Evolutionary conservation across 2,329 filamentous ascomycete genomes (phyloP), one percentile per base, ranked within the genome.

Genomic region (Colletotrichum echinochloae): DNA sequence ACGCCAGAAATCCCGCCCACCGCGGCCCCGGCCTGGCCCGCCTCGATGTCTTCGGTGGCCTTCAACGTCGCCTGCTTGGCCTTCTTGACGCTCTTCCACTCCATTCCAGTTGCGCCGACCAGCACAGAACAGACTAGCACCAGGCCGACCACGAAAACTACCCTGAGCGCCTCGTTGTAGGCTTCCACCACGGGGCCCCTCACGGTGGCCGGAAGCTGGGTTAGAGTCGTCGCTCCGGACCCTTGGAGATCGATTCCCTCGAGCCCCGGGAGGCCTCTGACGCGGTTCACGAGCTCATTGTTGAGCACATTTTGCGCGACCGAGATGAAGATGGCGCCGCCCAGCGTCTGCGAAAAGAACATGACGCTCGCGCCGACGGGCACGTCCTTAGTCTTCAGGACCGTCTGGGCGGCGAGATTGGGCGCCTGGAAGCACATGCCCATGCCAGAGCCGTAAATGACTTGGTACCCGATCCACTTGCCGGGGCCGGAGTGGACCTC

Each of bases 151-250:
- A 88, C 86, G 76, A 91, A 93, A 0, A 86, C 86, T 68, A 85
- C 80, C 2, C 84, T 84, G 46, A 94, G 78, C 0, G 90, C 83
- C 30, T 82, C 77, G 76, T 92, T 93, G 80, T 94, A 94, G 0
- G 85, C 89, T 0, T 65, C 23, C 46, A 83, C 70, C 16, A 75
- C 75, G 0, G 63, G 46, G 0, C 57, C 48, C 46, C 63, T 72
- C 46, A 75, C 60, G 37, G 66, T 55, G 6, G 66, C 75, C 28
- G 77, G 75, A 18, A 79, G 74, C 14, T 75, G 48, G 3, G 75
- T 73, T 28, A 76, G 52, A 20, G 71, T 66, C 57, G 68, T 73
- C 11, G 68, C 68, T n/a, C 72, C 72, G 14, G 65, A 49, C 0
- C 54, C 63, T 52, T 74, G 71, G 39, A 78, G 63, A 0, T 65